Evolutionary conservation across 805 yeast species (phyloP).

Genomic region (Teunomyces cretensis): DNA sequence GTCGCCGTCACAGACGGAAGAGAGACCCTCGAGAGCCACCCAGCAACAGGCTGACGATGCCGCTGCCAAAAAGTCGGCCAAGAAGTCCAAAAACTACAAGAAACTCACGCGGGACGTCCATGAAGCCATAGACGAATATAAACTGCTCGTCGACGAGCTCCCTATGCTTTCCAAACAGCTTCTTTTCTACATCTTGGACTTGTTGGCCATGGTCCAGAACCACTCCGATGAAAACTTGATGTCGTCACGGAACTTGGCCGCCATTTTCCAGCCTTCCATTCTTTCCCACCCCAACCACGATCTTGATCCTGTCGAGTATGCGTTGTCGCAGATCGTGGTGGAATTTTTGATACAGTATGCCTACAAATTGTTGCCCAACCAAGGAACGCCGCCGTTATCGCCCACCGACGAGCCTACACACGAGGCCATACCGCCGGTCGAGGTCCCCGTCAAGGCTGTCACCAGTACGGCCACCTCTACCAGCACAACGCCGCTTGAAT

Average conservation of each 20-base stretch:
- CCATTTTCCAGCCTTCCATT: conserved; percentile 96
- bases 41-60: conserved; percentile 10
- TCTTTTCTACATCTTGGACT: conserved; percentile 80
- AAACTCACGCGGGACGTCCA: conserved; percentile 63
- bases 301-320: conserved; percentile 89
- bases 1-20: conserved; percentile 11
- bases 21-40: conserved; percentile 1
- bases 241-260: conserved; percentile 92
- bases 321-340: conserved; percentile 78
- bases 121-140: conserved; percentile 70
- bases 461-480: conserved; percentile 13
- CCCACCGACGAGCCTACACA: background rate
- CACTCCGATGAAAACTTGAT: conserved; percentile 77
- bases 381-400: conserved; percentile 9
- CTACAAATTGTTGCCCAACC: conserved; percentile 67
- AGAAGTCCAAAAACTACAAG: conserved; percentile 50
- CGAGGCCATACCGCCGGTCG: background rate
- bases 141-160: conserved; percentile 60
- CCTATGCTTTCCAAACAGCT: conserved; percentile 82
- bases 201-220: conserved; percentile 80
- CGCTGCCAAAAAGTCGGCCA: conserved; percentile 20
- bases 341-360: conserved; percentile 88
- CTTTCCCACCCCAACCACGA: conserved; percentile 91
- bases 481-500: conserved; percentile 16
- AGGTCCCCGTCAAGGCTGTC: conserved; percentile 1